phyloP scores from a whole-genome alignment of 129 eudicot genomes.

The Tanacetum coccineum region DNA sequence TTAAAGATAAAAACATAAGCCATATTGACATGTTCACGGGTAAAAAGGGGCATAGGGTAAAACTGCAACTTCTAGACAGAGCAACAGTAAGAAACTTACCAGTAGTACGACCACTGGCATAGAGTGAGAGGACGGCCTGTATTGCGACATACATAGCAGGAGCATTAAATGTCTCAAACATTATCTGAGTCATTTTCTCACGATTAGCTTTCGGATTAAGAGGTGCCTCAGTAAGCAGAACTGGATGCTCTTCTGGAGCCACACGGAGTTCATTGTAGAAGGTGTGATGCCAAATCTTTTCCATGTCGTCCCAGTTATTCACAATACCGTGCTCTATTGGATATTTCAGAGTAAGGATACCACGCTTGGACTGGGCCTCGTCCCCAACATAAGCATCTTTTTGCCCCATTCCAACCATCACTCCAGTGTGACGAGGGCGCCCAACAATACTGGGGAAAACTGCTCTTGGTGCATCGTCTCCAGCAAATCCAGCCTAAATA shows the following conservation, averaged over 20 bases:
- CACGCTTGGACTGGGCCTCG: constrained; percentile 55
- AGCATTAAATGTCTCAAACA: constrained; percentile 57
- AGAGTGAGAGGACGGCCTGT: constrained; percentile 57
- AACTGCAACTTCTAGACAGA: neutral
- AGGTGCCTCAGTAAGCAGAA: constrained; percentile 62
- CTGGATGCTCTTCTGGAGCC: constrained; percentile 60
- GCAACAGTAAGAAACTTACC: constrained; percentile 29
- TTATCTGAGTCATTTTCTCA: constrained; percentile 59
- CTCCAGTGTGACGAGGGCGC: constrained; percentile 54
- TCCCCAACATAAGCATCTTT: constrained; percentile 59
- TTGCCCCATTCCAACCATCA: constrained; percentile 67
- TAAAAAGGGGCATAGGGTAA: too few relatives aligned
- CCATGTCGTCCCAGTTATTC: constrained; percentile 70
- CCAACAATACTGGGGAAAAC: constrained; percentile 64
- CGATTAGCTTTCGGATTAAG: constrained; percentile 60
- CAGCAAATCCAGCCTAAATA: constrained; percentile 56
- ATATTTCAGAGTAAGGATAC: constrained; percentile 48
- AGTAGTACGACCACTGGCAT: constrained; percentile 66
- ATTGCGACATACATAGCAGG: constrained; percentile 66
- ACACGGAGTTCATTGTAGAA: constrained; percentile 57
- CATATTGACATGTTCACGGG: too few relatives aligned
- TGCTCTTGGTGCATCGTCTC: constrained; percentile 65
- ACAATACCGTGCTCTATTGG: constrained; percentile 64
- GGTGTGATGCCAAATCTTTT: constrained; percentile 62
- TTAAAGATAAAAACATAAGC: too few relatives aligned